A percentile compares a stretch with the other conserved stretches of the same genome.
These are phyloP conservation scores for Rhizomucor miehei DNA, from an alignment of 371 early-diverging fungal genomes.

Conservation along the genomic window DNA sequence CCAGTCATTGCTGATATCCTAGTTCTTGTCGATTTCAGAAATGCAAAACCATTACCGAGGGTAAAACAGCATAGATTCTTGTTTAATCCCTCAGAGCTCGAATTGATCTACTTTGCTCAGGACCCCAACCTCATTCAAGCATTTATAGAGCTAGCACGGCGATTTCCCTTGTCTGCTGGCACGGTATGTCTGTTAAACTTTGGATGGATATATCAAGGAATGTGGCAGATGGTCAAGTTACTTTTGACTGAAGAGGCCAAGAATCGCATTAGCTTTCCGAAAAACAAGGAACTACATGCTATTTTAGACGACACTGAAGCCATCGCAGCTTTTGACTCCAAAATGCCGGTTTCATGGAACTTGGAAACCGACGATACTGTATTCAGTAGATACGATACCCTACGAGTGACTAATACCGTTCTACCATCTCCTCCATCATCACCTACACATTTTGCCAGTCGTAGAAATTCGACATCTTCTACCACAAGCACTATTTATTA, in stretches of 20 bases:
- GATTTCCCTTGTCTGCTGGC: constrained; percentile 39
- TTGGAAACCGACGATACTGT: constrained; percentile 5
- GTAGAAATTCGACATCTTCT: constrained; percentile 31
- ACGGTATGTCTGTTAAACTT: constrained; percentile 40
- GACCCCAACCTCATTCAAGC: constrained; percentile 26
- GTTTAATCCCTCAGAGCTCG: background rate
- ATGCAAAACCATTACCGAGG: constrained; percentile 30
- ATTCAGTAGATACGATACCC: constrained; percentile 4
- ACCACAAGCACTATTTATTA: constrained; percentile 20
- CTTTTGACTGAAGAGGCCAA: constrained; percentile 44
- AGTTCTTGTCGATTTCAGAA: constrained; percentile 38
- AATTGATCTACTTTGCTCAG: too few relatives aligned
- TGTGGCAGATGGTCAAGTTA: constrained; percentile 50
- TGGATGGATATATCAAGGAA: constrained; percentile 48
- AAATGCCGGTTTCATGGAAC: background rate
- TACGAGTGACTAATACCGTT: background rate
- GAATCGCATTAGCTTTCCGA: constrained; percentile 35
- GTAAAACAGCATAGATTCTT: constrained; percentile 21
- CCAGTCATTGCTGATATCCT: constrained; percentile 28
- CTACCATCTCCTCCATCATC: constrained; percentile 2
- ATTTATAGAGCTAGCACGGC: constrained; percentile 28
- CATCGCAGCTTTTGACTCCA: constrained; percentile 5
- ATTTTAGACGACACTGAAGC: constrained; percentile 27
- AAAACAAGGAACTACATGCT: constrained; percentile 15
- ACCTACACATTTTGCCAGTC: too few relatives aligned